Conservation (phyloP, 164 flowering plant species). For the Tetracentron sinense region DNA sequence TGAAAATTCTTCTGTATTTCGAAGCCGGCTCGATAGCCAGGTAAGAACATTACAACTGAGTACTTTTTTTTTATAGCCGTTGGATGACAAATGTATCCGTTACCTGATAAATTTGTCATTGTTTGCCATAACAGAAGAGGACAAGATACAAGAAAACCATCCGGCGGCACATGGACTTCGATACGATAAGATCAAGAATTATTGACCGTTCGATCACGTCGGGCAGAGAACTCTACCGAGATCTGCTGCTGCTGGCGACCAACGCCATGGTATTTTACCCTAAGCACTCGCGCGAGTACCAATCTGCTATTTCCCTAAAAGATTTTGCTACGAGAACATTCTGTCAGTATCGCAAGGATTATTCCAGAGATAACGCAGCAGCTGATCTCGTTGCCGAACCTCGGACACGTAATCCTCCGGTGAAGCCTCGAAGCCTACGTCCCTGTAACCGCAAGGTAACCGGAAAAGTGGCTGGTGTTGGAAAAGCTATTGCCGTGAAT, state of each 20-base stretch:
- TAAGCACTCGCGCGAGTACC: constrained; percentile 54
- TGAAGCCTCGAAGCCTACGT: constrained; percentile 46
- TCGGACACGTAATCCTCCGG: constrained; percentile 29
- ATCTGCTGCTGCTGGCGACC: constrained; percentile 67
- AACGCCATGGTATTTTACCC: constrained; percentile 73
- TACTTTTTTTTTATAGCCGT: too few relatives aligned
- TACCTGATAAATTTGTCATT: too few relatives aligned
- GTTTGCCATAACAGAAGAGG: constrained; percentile 48
- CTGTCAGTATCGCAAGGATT: constrained; percentile 16
- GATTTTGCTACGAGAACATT: constrained; percentile 29
- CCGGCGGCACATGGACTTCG: constrained; percentile 66
- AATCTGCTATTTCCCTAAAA: constrained; percentile 50
- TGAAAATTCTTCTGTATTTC: constrained; percentile 44
- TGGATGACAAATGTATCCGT: too few relatives aligned
- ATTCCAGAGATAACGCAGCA: constrained; percentile 4
- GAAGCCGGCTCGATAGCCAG: constrained; percentile 70
- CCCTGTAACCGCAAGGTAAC: constrained; percentile 23
- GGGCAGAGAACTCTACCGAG: constrained; percentile 54
- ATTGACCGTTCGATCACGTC: constrained; percentile 32
- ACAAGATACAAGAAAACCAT: constrained; percentile 65
- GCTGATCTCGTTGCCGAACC: constrained; percentile 1
- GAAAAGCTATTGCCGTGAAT: constrained; percentile 1
- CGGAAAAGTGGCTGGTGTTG: constrained; percentile 12
- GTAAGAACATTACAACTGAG: too few relatives aligned
- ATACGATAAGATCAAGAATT: constrained; percentile 54